Percentiles rank a stretch among this genome's conserved stretches.
phyloP scores from a whole-genome alignment of 257 asterid genomes.

The Nicotiana otophora region DNA sequence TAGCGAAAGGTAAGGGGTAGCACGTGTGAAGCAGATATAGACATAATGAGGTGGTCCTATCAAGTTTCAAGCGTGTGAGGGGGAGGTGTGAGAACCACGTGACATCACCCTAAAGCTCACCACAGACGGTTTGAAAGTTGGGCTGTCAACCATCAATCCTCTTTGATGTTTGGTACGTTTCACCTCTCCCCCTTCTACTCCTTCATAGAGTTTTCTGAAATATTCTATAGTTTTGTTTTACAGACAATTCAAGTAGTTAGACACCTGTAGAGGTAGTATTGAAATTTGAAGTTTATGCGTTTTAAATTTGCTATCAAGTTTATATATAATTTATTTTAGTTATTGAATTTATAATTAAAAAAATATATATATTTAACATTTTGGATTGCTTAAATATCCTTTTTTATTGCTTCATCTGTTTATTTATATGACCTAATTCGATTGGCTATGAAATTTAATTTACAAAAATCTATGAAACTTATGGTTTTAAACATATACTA shows the following conservation, averaged over 20 bases:
- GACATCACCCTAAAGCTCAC: slow-evolving; percentile 39
- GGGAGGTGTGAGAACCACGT: slow-evolving; percentile 69
- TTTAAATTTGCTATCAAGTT: no score
- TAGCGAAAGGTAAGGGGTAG: not conserved
- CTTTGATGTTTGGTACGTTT: not conserved
- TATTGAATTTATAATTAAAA: no score
- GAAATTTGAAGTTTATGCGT: no score
- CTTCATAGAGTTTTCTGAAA: not conserved
- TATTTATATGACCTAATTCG: no score
- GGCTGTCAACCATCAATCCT: slow-evolving; percentile 49
- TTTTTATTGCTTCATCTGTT: no score
- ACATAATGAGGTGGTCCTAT: slow-evolving; percentile 21
- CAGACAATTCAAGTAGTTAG: not conserved
- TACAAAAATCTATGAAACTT: no score
- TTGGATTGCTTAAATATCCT: no score
- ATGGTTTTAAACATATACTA: no score
- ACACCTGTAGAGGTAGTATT: no score
- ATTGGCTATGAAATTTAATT: no score
- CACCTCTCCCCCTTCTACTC: not conserved
- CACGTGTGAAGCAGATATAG: slow-evolving; percentile 32
- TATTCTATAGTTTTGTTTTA: not conserved
- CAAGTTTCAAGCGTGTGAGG: slow-evolving; percentile 38
- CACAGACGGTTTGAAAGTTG: slow-evolving; percentile 39
- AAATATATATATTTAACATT: no score
- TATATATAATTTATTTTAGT: no score